phyloP scores from a whole-genome alignment of 2,329 filamentous ascomycete genomes.

The Penicillium sp. region DNA sequence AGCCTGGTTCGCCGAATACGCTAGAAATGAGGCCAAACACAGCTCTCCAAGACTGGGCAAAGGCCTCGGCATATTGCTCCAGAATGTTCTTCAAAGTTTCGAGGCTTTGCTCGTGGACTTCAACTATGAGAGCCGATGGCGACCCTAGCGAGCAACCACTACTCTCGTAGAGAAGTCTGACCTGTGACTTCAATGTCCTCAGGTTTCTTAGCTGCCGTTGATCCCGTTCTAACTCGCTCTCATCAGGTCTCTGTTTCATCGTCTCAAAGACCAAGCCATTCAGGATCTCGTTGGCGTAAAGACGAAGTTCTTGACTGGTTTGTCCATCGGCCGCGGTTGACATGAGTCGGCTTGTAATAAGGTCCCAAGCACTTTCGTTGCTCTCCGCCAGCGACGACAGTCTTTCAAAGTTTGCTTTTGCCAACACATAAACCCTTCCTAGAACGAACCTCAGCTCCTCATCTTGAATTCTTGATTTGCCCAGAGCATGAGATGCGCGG shows the following conservation, averaged over 20 bases:
- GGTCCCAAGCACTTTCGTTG: slow-evolving; percentile 74
- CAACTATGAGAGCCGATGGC: slow-evolving; percentile 69
- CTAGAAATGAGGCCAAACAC: slow-evolving; percentile 84
- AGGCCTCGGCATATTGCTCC: slow-evolving; percentile 84
- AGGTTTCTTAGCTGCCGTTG: slow-evolving; percentile 75
- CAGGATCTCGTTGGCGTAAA: slow-evolving; percentile 67
- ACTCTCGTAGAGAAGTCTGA: slow-evolving; percentile 62
- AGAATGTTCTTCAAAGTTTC: slow-evolving; percentile 82
- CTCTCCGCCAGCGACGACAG: slow-evolving; percentile 68
- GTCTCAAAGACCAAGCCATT: slow-evolving; percentile 50
- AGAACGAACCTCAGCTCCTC: slow-evolving; percentile 62
- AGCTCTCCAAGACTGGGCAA: slow-evolving; percentile 82
- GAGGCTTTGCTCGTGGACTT: slow-evolving; percentile 79
- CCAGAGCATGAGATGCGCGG: slow-evolving; percentile 47
- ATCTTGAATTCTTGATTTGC: slow-evolving; percentile 48
- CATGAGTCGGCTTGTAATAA: slow-evolving; percentile 63
- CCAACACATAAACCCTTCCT: slow-evolving; percentile 74
- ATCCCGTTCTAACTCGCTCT: slow-evolving; percentile 55
- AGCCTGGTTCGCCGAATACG: slow-evolving; percentile 66
- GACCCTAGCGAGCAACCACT: slow-evolving; percentile 61
- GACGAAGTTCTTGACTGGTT: slow-evolving; percentile 45
- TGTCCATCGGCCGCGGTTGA: slow-evolving; percentile 47
- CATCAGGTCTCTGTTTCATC: slow-evolving; percentile 44
- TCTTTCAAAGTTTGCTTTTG: slow-evolving; percentile 74
- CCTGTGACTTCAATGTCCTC: slow-evolving; percentile 66